Evolutionary conservation across 2,329 filamentous ascomycete genomes (phyloP).

Genomic region (Colletotrichum sp.): DNA sequence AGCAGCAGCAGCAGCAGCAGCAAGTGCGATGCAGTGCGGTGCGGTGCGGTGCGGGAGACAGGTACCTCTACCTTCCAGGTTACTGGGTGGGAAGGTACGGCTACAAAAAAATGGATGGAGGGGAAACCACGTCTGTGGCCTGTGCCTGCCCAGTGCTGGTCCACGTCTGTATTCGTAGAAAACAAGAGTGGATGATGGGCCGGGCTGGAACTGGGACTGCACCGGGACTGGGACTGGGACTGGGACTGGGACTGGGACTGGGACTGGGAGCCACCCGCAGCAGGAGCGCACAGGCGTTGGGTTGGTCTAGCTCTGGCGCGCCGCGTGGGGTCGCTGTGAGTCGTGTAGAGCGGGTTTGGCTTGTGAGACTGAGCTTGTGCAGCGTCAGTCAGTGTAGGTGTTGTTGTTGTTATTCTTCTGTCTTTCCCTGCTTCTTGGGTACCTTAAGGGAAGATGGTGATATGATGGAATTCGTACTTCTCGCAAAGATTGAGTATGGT

Average conservation of each 20-base stretch:
- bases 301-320: not conserved
- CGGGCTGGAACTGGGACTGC: slow-evolving; percentile 10
- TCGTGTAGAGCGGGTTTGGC: not conserved
- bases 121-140: not conserved
- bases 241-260: not conserved
- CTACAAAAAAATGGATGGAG: not conserved
- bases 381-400: not conserved
- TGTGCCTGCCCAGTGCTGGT: not conserved
- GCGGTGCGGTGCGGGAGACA: not conserved
- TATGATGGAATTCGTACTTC: not conserved
- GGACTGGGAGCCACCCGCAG: not conserved
- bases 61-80: not conserved
- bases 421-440: not conserved
- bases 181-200: not conserved
- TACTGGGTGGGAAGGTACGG: not conserved
- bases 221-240: not conserved
- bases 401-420: not conserved
- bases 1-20: not conserved
- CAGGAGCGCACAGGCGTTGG: not conserved
- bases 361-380: not conserved
- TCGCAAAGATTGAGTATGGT: not conserved
- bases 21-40: not conserved
- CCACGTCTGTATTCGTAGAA: not conserved
- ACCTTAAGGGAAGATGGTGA: not conserved
- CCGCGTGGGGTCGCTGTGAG: not conserved